Base-by-base conservation (phyloP, 192 early-diverging fungal genomes). In the Umbelopsis sp. region DNA sequence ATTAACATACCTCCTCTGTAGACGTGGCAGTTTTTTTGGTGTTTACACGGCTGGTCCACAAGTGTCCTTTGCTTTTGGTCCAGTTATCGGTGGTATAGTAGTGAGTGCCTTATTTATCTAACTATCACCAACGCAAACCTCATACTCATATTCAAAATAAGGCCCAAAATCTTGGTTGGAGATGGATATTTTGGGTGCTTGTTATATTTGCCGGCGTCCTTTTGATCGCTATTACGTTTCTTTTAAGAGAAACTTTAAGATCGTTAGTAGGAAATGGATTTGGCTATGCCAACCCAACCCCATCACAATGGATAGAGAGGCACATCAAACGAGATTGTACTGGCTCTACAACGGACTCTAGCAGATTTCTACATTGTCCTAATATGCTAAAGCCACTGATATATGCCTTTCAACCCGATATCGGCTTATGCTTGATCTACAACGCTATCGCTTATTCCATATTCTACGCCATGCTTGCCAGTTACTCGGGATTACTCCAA, bases 171-270 rank as follows among this genome's bases (percentile, higher is more conserved):
- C 30, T 61, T 4, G 55, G 55, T 1, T 61, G 20, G 46, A 74
- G 80, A 46, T 81, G 69, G 67, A 82, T 74, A 18, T 82, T 80
- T 68, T 80, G 81, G 81, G 51, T 80, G 46, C 46, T 82, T 15
- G 25, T 72, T n/a, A 72, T 80, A 18, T 2, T 77, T 12, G 75
- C 58, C 18, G 46, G 49, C 10, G 5, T 64, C 13, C 16, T 76
- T 3, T 66, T 81, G 16, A 37, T 76, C 30, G 21, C 71, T 21
- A 71, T 81, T 11, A 23, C 77, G 1, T 78, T 82, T 55, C 52
- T 83, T 61, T 47, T 85, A 8, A 81, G 81, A 1, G 84, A 85
- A 46, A 85, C 84, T 0, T 64, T 81, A 44, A 70, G 84, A 23
- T 64, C 74, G 1, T 64, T 77, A 13, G 82, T 85, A 11, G 81